Base-by-base conservation (phyloP, 179 eudicot genomes). In the Silene vulgaris region DNA sequence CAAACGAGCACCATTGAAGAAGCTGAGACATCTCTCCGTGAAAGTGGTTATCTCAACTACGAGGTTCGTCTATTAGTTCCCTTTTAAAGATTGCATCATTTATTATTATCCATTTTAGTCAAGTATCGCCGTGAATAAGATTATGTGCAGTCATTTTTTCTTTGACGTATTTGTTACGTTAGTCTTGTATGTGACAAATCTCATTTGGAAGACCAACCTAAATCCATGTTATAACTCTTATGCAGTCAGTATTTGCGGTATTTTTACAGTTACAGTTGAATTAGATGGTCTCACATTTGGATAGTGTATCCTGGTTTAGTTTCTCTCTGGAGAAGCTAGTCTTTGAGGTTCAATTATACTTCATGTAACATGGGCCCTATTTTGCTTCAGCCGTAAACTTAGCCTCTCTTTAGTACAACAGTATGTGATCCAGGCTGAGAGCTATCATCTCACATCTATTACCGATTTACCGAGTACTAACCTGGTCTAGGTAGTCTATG, bases 11-110 rank as follows among this genome's bases (percentile, higher is more conserved):
- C 86, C 69, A 88, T 93, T 68, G 97, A 90, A 82, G 98, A 93
- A 80, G 96, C 98, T 54, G 98, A 93, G 75, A 85, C 90, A 16
- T 91, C 98, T 72, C 98, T 93, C 77, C 94, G 97, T 16, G 98
- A 87, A 86, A 88, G 97, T 81, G 96, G 89, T 64, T 87, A 79
- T 78, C 76, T 93, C 71, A 93, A 93, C 77, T 93, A 93, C 75
- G 98, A 93, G 98, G 98, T 91, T 60, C 2, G 85, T 69, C 26
- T 23, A 56, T 77, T 35, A 59, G 52, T 73, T 9, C 65, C 57
- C 32, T 65, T 59, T 4, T 21, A 20, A 8, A 12, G 66, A 77
- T 23, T 0, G 6, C 20, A 6, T 71, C 54, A 65, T 76, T 65
- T 75, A 72, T 65, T 43, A 9, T 26, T 71, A 23, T 5, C 19